Evolutionary conservation across 2,329 filamentous ascomycete genomes (phyloP).

Genomic region (Penicillium sp.): DNA sequence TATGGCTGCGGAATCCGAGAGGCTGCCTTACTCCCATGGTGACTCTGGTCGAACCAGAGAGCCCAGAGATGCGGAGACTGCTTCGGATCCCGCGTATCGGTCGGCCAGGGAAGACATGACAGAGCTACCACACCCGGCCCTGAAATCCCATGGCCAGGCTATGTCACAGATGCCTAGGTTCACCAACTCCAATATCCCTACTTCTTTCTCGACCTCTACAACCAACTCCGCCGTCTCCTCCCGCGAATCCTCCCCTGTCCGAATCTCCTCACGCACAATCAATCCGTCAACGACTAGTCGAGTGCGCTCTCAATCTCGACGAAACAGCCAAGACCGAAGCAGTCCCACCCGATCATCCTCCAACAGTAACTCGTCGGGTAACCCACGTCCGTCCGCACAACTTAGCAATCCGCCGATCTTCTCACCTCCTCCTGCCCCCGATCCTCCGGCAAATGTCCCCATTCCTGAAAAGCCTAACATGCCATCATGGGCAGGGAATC

Average conservation of each 20-base stretch:
- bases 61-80: slow-evolving; percentile 27
- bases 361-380: slow-evolving; percentile 42
- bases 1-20: slow-evolving; percentile 39
- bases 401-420: slow-evolving; percentile 66
- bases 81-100: slow-evolving; percentile 26
- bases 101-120: slow-evolving; percentile 31
- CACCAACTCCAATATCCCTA: slow-evolving; percentile 25
- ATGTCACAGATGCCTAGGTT: slow-evolving; percentile 36
- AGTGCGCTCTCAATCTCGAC: slow-evolving; percentile 58
- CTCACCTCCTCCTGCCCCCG: slow-evolving; percentile 54
- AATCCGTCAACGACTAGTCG: slow-evolving; percentile 34
- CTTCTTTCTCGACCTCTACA: slow-evolving; percentile 38
- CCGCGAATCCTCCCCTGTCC: slow-evolving; percentile 50
- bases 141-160: slow-evolving; percentile 28
- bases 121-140: slow-evolving; percentile 28
- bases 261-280: slow-evolving; percentile 30
- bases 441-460: slow-evolving; percentile 61
- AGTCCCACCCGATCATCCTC: slow-evolving; percentile 57
- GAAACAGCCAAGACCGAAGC: slow-evolving; percentile 62
- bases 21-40: slow-evolving; percentile 35
- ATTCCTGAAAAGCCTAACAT: slow-evolving; percentile 63
- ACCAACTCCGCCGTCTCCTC: slow-evolving; percentile 49
- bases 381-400: slow-evolving; percentile 68
- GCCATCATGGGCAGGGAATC: slow-evolving; percentile 34
- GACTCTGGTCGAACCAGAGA: slow-evolving; percentile 30